Base-by-base conservation (phyloP, 2,329 filamentous ascomycete species). In the Alternaria sp. region DNA sequence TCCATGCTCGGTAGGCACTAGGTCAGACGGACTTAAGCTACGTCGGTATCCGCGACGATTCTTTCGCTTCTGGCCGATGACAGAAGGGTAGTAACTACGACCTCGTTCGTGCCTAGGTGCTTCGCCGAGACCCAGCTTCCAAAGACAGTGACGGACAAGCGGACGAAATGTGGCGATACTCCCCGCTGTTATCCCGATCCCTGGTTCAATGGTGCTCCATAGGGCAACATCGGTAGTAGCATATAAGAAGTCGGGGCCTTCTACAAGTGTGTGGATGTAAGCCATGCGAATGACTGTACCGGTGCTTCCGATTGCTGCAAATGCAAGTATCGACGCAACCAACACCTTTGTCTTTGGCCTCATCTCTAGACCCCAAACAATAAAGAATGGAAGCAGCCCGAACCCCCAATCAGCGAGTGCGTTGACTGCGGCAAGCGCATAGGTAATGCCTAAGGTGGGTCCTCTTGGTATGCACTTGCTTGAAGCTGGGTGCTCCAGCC, bases 301-400 rank as follows among this genome's bases (percentile, higher is more conserved):
- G 54, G 83, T 80, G 66, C 86, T 86, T 28, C 86, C 88, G 44
- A 77, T 70, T 14, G 74, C 67, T 7, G 73, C 74, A 77, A 89
- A 82, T 7, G 81, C 81, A 51, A 89, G 75, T 44, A 89, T 81
- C 6, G 80, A 79, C 9, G 83, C 82, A 22, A 88, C 76, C 2
- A 85, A 81, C 7, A 81, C 32, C 68, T 88, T 89, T 3, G 82
- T 84, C 56, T 78, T 80, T 7, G 63, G 66, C 46, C 82, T 82
- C 82, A 89, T 87, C 56, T 87, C 82, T 28, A 88, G 71, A 26
- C 82, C 80, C 78, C 81, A 84, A 1, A 89, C 80, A 4, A 89
- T 77, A 60, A 84, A 83, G 8, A 85, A 80, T 3, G 76, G 75
- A 3, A 78, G 67, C 5, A 66, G 69, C 0, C 73, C 74, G n/a